Conservation (phyloP, 176 grass and related monocot genomes). For the Juncus effusus region DNA sequence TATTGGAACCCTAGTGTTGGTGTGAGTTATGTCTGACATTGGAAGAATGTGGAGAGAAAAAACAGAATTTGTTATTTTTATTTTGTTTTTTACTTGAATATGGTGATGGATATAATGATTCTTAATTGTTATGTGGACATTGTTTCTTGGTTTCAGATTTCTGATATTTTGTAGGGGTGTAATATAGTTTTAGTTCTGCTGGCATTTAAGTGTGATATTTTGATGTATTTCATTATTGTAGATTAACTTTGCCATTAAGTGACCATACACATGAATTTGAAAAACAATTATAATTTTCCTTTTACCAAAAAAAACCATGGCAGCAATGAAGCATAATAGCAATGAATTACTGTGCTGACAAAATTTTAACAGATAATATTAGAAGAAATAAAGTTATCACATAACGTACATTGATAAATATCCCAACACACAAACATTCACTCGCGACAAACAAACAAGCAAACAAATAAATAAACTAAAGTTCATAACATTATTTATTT, state of each 20-base stretch:
- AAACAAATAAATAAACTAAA: constrained; percentile 9
- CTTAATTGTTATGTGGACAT: neutral
- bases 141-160: neutral
- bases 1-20: neutral
- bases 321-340: too few relatives aligned
- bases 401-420: too few relatives aligned
- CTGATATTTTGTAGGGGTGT: neutral
- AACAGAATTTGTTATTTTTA: constrained; percentile 3
- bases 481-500: constrained; percentile 6
- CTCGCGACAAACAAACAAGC: constrained; percentile 14
- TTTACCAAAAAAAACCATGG: too few relatives aligned
- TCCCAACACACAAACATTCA: constrained; percentile 1
- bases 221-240: too few relatives aligned
- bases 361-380: too few relatives aligned
- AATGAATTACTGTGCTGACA: too few relatives aligned
- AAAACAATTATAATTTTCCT: too few relatives aligned
- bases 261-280: too few relatives aligned
- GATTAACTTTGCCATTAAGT: too few relatives aligned
- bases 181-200: too few relatives aligned
- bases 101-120: neutral
- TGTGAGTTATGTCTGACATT: constrained; percentile 4
- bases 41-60: constrained; percentile 1
- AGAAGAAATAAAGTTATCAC: too few relatives aligned
- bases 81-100: neutral
- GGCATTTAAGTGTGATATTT: too few relatives aligned